These are phyloP conservation scores for Alloteropsis angusta DNA, from an alignment of 202 grass and related monocot genomes.

Conservation along the genomic window DNA sequence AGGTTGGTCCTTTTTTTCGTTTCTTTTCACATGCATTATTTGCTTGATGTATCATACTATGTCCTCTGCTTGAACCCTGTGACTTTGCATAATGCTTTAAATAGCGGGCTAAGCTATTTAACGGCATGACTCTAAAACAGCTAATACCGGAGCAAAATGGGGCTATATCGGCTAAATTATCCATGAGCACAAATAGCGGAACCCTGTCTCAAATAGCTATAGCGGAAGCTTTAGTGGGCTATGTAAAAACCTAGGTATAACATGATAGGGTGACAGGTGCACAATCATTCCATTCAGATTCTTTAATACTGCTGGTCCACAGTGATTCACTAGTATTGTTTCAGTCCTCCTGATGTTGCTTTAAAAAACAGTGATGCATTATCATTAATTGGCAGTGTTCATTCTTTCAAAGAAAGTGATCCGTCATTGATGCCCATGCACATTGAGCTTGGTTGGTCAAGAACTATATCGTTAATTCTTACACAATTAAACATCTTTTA, in stretches of 20 bases:
- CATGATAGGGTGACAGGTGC: neutral
- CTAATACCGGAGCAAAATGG: no score
- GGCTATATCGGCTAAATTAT: no score
- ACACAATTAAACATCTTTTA: neutral
- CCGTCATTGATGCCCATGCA: neutral
- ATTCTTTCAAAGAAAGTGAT: neutral
- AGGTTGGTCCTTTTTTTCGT: conserved; percentile 41
- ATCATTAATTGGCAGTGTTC: neutral
- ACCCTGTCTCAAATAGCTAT: no score
- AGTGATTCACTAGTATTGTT: no score
- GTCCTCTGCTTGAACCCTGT: neutral
- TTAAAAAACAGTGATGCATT: neutral
- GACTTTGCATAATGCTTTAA: neutral
- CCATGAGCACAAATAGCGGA: no score
- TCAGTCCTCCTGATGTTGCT: no score
- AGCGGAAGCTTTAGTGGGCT: no score
- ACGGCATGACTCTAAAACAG: no score
- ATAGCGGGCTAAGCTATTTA: no score
- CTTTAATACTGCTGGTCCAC: neutral
- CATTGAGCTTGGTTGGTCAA: neutral
- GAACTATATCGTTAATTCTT: neutral
- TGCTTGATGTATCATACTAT: neutral
- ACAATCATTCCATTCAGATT: neutral
- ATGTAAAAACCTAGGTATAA: neutral
- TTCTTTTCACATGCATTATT: neutral